Conservation (phyloP, 164 flowering plant species). For the Dillenia turbinata region DNA sequence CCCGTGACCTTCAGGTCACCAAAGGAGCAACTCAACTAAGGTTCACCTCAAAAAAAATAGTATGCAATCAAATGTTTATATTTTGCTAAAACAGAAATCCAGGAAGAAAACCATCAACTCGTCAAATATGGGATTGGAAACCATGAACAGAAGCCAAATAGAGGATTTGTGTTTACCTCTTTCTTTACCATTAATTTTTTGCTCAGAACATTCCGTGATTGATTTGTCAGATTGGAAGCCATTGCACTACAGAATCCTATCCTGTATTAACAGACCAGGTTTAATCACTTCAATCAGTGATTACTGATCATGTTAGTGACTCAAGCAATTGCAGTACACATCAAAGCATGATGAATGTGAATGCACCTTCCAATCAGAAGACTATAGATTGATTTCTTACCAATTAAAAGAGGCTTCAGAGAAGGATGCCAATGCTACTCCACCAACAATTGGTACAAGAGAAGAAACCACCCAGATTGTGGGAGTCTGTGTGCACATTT, state of each 20-base stretch:
- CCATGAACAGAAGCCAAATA: no score
- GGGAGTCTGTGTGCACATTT: conserved; percentile 48
- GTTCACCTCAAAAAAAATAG: no score
- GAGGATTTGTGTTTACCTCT: conserved; percentile 45
- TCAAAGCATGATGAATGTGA: no score
- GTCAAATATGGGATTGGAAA: neutral
- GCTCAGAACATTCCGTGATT: conserved; percentile 94
- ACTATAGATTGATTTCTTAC: conserved; percentile 22
- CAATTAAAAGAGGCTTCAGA: conserved; percentile 96
- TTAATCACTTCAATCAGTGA: neutral
- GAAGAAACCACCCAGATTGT: conserved; percentile 80
- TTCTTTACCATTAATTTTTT: conserved; percentile 86
- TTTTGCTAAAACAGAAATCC: no score
- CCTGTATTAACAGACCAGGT: conserved; percentile 32
- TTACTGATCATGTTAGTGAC: no score
- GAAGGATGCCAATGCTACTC: conserved; percentile 86
- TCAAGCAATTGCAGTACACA: no score
- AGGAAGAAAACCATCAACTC: neutral
- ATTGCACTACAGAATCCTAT: conserved; percentile 97
- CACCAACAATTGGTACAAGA: conserved; percentile 91
- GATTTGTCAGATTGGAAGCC: conserved; percentile 92
- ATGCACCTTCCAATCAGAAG: no score
- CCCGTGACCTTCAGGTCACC: no score
- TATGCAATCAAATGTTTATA: no score
- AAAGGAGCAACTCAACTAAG: no score